A percentile compares a stretch with the other conserved stretches of the same genome.
Evolutionary conservation across 768 basidiomycete species (phyloP).

Genomic region (Leccinum rimulosum): DNA sequence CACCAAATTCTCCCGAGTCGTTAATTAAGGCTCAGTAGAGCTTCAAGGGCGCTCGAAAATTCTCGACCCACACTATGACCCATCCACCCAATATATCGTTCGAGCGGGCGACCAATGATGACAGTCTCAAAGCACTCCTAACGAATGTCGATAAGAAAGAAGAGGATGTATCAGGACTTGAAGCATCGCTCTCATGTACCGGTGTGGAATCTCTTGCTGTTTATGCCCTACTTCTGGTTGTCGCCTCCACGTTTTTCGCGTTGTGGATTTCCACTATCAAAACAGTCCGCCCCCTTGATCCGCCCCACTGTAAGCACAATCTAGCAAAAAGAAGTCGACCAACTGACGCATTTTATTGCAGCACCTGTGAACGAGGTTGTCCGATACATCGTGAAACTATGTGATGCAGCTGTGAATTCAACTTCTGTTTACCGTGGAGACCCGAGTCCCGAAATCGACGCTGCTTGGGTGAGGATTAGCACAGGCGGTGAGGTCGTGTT

Average conservation of each 20-base stretch:
- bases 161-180: no score
- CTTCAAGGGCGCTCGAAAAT: no score
- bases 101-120: not conserved
- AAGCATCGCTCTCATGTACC: no score
- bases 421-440: slow-evolving; percentile 4
- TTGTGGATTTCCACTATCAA: not conserved
- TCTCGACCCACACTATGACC: not conserved
- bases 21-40: not conserved
- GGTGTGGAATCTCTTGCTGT: not conserved
- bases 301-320: not conserved
- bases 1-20: not conserved
- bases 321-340: not conserved
- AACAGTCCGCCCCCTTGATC: not conserved
- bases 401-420: not conserved
- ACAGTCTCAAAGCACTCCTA: not conserved
- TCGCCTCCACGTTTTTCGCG: not conserved
- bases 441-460: slow-evolving; percentile 8
- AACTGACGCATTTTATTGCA: not conserved
- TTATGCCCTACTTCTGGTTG: not conserved
- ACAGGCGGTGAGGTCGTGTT: not conserved
- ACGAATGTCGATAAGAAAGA: not conserved
- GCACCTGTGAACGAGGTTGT: slow-evolving; percentile 6
- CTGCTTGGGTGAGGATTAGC: slow-evolving; percentile 5
- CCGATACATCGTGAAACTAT: not conserved
- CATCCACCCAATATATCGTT: not conserved